Conservation (phyloP, 1,284 basidiomycete genomes). For the Polyporus tsugae region DNA sequence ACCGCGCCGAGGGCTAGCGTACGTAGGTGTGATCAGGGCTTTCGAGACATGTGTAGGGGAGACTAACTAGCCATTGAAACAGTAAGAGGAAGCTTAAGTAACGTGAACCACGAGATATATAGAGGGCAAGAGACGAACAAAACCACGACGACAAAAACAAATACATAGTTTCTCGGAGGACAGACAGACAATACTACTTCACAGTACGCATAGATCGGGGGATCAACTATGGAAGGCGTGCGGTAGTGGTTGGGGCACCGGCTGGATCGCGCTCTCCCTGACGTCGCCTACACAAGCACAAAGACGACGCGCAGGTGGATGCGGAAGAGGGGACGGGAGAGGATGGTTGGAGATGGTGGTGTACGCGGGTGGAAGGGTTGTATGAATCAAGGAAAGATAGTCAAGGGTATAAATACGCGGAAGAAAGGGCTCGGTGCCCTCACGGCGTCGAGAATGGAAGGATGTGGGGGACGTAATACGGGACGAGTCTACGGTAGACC, state of each 20-base stretch:
- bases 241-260: background rate
- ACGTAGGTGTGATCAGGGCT: slow-evolving; percentile 12
- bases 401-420: slow-evolving; percentile 33
- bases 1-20: slow-evolving; percentile 23
- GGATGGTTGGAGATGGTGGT: slow-evolving; percentile 3
- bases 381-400: slow-evolving; percentile 27
- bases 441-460: background rate
- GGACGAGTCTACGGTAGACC: slow-evolving; percentile 26
- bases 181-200: slow-evolving; percentile 22
- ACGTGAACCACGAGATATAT: slow-evolving; percentile 12
- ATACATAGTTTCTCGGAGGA: slow-evolving; percentile 23
- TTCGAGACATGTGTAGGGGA: background rate
- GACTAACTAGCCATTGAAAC: slow-evolving; percentile 29
- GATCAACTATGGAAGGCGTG: slow-evolving; percentile 1
- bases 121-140: slow-evolving; percentile 4
- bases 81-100: slow-evolving; percentile 11
- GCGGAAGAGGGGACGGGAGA: background rate
- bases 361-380: slow-evolving; percentile 1
- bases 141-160: slow-evolving; percentile 13
- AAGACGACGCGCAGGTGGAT: background rate
- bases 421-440: slow-evolving; percentile 13
- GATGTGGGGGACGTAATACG: slow-evolving; percentile 18
- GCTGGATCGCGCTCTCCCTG: background rate
- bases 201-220: slow-evolving; percentile 26
- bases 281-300: background rate